These are phyloP conservation scores for Hypoxylon sp. DNA, from an alignment of 2,329 filamentous ascomycete genomes.

Conservation along the genomic window DNA sequence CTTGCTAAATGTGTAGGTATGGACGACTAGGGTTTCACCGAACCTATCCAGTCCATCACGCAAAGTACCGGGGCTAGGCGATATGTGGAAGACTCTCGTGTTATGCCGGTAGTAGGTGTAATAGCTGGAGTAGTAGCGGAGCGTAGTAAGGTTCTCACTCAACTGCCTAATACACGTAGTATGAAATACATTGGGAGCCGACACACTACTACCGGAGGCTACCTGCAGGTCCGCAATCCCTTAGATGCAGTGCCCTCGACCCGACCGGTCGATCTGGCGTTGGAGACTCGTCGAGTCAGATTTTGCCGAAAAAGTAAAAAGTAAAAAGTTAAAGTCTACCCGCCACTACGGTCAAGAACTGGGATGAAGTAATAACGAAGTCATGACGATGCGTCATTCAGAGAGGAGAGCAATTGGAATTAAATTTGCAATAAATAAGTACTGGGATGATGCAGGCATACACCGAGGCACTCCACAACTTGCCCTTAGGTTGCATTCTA, in stretches of 20 bases:
- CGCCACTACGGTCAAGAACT: neutral
- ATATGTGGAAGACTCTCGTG: slow-evolving; percentile 32
- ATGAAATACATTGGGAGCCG: slow-evolving; percentile 11
- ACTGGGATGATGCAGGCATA: slow-evolving; percentile 25
- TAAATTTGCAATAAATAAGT: slow-evolving; percentile 19
- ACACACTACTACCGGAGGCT: slow-evolving; percentile 37
- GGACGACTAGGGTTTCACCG: slow-evolving; percentile 29
- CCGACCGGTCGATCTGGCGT: slow-evolving; percentile 5
- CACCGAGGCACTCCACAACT: slow-evolving; percentile 14
- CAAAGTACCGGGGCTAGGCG: slow-evolving; percentile 17
- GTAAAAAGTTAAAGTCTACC: neutral
- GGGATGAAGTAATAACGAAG: slow-evolving; percentile 16
- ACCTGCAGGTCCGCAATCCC: slow-evolving; percentile 40
- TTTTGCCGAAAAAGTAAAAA: slow-evolving; percentile 14
- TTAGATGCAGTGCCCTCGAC: slow-evolving; percentile 20
- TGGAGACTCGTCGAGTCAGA: slow-evolving; percentile 7
- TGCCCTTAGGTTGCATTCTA: slow-evolving; percentile 30
- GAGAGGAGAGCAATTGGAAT: slow-evolving; percentile 19
- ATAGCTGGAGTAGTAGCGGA: slow-evolving; percentile 5
- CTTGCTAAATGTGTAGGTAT: slow-evolving; percentile 9
- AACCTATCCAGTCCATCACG: slow-evolving; percentile 20
- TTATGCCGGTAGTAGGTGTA: slow-evolving; percentile 36
- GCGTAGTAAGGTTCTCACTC: slow-evolving; percentile 28
- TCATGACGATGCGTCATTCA: slow-evolving; percentile 23
- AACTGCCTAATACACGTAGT: slow-evolving; percentile 18